Evolutionary conservation across 345 rosid species (phyloP), one percentile per base, ranked within the genome.

Genomic region (Gossypium bickii): DNA sequence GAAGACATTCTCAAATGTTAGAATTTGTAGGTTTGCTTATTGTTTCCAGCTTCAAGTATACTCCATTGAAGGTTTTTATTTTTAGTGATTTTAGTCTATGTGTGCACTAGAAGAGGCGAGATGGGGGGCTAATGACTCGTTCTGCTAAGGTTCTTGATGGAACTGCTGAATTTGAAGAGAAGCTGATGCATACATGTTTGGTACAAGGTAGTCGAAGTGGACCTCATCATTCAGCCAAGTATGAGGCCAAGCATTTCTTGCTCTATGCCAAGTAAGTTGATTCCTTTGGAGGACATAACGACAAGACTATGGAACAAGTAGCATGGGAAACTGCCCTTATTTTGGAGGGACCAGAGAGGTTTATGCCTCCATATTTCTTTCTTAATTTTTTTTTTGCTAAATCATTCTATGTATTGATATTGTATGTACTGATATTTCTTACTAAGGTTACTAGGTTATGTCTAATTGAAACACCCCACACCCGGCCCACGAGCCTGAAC

Each of bases 241-340:
- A 94, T 70, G 98, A 94, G 79, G 94, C 97, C 9, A 90, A 90
- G 77, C 97, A 90, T 87, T 94, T 92, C 85, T 83, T 92, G 87
- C 87, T 94, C 49, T 90, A 84, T 78, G 93, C 83, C 98, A 44
- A 92, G 85, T 78, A 88, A 88, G 78, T 69, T 92, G 72, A 92
- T 94, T 97, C 97, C 98, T 70, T 81, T 94, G 81, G 97, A 89
- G 47, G 90, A 94, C 81, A 80, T 94, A 78, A 92, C 91, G 98
- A 97, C 70, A 94, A 89, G 86, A 92, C 97, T 45, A 87, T 92
- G 92, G 86, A 87, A 67, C 97, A 90, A 82, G 83, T 92, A 45
- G 81, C 89, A 74, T 90, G 93, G 91, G 97, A 90, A 86, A 83
- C 90, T 78, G 78, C 85, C 62, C 83, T 85, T 43, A 74, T 84